Base-by-base conservation (phyloP, 768 basidiomycete species). In the Russula dissimulans region DNA sequence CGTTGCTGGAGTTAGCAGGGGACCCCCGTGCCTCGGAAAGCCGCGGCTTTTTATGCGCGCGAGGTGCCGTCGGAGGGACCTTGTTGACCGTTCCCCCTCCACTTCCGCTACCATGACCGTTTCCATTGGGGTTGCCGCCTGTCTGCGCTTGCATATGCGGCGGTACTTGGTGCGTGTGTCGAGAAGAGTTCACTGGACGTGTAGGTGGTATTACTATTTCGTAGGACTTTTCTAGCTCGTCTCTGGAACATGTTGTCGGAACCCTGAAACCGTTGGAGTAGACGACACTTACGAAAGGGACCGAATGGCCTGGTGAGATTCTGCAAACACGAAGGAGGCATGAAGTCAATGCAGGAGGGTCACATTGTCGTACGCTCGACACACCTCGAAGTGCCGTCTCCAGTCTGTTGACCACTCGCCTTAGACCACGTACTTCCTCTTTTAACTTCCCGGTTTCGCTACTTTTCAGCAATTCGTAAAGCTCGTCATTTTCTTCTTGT, bases 401-500 rank as follows among this genome's bases (percentile, higher is more conserved):
- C 36, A 93, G 75, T 67, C 83, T 81, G 53, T 77, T 77, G 45
- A 90, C 86, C 36, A 84, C 81, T 64, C 82, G 77, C 38, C 83
- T 77, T 56, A 93, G 75, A 7, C 82, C 82, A 50, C 81, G 80
- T 11, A 87, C 87, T 69, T 93, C 88, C 68, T 91, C 91, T 69
- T 90, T 90, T 63, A 93, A 69, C 69, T 81, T 84, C 5, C 89
- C 90, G 0, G 87, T 87, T 72, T 93, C 90, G 43, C 86, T 81
- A 29, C 76, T 76, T 70, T 82, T 86, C 57, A 93, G 72, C 10
- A 92, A 73, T 51, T 84, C 81, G 69, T 92, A 93, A 17, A 93
- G 71, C 64, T 93, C 91, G 65, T 93, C 89, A 61, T 93, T 93
- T 71, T 93, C 91, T 57, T 91, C 86, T 69, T 93, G 91, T 10